Base-by-base conservation (phyloP, 1,139 yeast genomes). In the Sugiyamaella xylanicola region DNA sequence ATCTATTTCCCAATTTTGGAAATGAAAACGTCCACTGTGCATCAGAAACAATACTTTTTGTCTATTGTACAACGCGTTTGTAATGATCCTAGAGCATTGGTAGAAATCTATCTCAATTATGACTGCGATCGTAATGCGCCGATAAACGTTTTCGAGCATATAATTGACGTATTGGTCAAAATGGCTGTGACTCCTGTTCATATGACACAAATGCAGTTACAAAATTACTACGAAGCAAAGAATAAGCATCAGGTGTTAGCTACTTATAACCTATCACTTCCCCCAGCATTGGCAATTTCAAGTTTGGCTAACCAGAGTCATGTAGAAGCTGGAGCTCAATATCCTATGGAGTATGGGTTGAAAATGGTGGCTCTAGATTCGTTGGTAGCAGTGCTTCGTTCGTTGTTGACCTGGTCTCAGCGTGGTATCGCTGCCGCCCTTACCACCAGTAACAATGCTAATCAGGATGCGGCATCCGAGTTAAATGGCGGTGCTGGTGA, bases 1-100 rank as follows among this genome's bases (percentile, higher is more conserved):
- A 90, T 93, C 49, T 95, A 93, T 71, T 87, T 93, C 73, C 97
- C 98, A 3, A 90, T 95, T 46, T 82, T 95, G 51, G 98, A 93
- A 67, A 83, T 93, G 86, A 87, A 85, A 66, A 84, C 96, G 1
- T 88, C 97, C 1, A 90, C 97, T 0, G 76, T 91, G 8, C 97
- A 93, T 68, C 99, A 93, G 72, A 92, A 93, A 71, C 81, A 95
- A 66, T 92, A 90, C 65, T 81, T 93, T 61, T 76, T 95, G 61
- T 83, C 87, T 11, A 80, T 93, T 19, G 79, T 95, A 32, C 87
- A 88, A 64, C 79, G 95, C 61, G 73, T 93, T 46, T 87, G 96
- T 68, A 84, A 84, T 61, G 97, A 93, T 70, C 96, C 98, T 37
- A 79, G 96, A 61, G 87, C 95, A 37, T 77, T 95, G 58, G 90